Evolutionary conservation across 768 basidiomycete species (phyloP).

Genomic region (Suillus bovinus): DNA sequence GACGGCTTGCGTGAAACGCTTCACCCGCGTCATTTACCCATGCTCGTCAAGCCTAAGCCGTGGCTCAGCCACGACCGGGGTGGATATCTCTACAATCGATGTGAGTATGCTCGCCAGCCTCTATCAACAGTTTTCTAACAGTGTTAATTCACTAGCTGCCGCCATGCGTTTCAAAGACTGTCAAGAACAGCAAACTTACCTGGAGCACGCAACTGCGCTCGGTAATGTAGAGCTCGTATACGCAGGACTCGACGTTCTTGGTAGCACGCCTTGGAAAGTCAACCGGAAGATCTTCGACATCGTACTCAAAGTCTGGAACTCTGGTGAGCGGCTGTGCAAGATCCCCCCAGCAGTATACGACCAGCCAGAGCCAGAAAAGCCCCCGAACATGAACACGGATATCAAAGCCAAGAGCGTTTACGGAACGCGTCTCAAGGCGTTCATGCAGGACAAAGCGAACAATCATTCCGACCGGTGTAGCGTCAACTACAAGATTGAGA

Average conservation of each 20-base stretch:
- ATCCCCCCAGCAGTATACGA: conserved; percentile 76
- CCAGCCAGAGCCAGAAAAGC: conserved; percentile 58
- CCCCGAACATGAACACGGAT: conserved; percentile 46
- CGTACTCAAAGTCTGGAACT: conserved; percentile 84
- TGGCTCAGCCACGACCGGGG: conserved; percentile 81
- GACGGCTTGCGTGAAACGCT: conserved; percentile 71
- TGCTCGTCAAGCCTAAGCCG: conserved; percentile 89
- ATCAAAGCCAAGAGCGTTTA: conserved; percentile 56
- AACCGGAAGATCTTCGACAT: conserved; percentile 77
- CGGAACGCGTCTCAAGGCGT: conserved; percentile 53
- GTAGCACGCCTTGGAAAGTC: conserved; percentile 87
- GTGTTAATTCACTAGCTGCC: conserved; percentile 38
- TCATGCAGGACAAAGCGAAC: conserved; percentile 62
- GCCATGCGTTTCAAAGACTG: conserved; percentile 96
- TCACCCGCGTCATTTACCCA: conserved; percentile 93
- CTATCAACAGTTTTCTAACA: conserved; percentile 7
- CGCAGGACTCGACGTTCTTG: conserved; percentile 87
- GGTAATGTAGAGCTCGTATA: conserved; percentile 85
- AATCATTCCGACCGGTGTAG: conserved; percentile 92
- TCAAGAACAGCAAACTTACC: conserved; percentile 77
- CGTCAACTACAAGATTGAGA: conserved; percentile 96
- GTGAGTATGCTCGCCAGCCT: conserved; percentile 40
- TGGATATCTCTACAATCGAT: conserved; percentile 78
- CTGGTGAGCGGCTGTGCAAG: conserved; percentile 78
- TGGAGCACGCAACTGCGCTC: conserved; percentile 68